Conservation (phyloP, 1,284 basidiomycete genomes). For the Ganoderma boninense region DNA sequence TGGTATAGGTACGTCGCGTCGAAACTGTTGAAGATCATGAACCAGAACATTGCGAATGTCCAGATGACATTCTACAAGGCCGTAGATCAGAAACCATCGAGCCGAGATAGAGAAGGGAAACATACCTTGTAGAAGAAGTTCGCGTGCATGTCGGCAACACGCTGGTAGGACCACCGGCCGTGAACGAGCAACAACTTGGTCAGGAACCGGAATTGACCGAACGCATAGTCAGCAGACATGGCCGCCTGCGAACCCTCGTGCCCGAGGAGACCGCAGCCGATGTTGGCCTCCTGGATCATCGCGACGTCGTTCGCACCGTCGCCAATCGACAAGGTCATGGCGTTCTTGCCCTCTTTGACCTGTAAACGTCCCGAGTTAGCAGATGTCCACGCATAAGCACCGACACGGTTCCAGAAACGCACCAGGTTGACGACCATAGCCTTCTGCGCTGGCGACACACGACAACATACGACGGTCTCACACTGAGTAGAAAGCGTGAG, state of each 20-base stretch:
- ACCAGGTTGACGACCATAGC: conserved; percentile 94
- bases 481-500: conserved; percentile 94
- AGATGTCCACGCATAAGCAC: not conserved
- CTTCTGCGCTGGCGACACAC: conserved; percentile 97
- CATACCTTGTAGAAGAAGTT: conserved; percentile 98
- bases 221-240: conserved; percentile 98
- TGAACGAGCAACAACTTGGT: conserved; percentile 95
- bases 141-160: conserved; percentile 96
- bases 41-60: conserved; percentile 96
- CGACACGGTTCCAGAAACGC: conserved; percentile 37
- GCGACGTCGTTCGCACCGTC: conserved; percentile 97
- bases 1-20: conserved; percentile 96
- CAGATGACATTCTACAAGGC: conserved; percentile 80
- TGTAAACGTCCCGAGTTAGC: conserved; percentile 39
- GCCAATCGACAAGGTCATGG: conserved; percentile 97
- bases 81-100: conserved; percentile 2
- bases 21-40: conserved; percentile 92
- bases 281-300: conserved; percentile 99
- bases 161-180: conserved; percentile 96
- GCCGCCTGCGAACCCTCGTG: conserved; percentile 98
- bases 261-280: conserved; percentile 94
- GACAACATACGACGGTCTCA: conserved; percentile 96
- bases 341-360: conserved; percentile 95
- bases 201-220: conserved; percentile 96
- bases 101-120: no score